Evolutionary conservation across 441 rosid genomes (phyloP).

Genomic region (Aleurites moluccanus): DNA sequence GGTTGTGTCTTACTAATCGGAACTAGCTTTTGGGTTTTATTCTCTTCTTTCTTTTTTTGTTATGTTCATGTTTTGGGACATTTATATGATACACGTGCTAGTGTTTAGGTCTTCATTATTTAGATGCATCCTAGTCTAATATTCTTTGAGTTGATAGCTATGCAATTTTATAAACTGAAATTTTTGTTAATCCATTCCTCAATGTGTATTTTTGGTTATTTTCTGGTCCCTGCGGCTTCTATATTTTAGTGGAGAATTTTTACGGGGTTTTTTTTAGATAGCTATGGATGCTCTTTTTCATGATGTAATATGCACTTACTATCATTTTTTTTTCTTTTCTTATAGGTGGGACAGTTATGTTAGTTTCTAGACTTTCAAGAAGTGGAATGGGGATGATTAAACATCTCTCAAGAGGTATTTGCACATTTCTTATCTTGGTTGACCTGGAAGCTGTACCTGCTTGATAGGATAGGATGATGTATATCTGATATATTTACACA

Average conservation of each 20-base stretch:
- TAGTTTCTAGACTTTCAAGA: slow-evolving; percentile 11
- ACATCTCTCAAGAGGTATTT: slow-evolving; percentile 20
- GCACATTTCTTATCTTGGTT: neutral
- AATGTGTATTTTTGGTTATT: too few species aligned
- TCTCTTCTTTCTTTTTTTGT: neutral
- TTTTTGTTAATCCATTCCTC: neutral
- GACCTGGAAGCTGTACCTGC: neutral
- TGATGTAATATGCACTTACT: neutral
- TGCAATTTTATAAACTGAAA: neutral
- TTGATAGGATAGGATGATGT: neutral
- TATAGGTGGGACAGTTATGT: slow-evolving; percentile 7
- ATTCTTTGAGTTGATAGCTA: neutral
- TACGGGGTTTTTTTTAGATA: too few species aligned
- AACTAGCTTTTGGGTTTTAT: neutral
- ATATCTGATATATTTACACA: neutral
- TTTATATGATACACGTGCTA: neutral
- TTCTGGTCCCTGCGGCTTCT: too few species aligned
- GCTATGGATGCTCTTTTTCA: neutral
- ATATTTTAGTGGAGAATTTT: too few species aligned
- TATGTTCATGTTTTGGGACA: neutral
- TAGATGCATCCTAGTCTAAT: neutral
- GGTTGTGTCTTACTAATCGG: neutral
- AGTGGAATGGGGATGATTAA: slow-evolving; percentile 15
- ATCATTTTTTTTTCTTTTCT: neutral
- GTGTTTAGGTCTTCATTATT: neutral